Evolutionary conservation across 2,329 filamentous ascomycete species (phyloP), one percentile per base, ranked within the genome.

Genomic region (Leptographium radiaticola): DNA sequence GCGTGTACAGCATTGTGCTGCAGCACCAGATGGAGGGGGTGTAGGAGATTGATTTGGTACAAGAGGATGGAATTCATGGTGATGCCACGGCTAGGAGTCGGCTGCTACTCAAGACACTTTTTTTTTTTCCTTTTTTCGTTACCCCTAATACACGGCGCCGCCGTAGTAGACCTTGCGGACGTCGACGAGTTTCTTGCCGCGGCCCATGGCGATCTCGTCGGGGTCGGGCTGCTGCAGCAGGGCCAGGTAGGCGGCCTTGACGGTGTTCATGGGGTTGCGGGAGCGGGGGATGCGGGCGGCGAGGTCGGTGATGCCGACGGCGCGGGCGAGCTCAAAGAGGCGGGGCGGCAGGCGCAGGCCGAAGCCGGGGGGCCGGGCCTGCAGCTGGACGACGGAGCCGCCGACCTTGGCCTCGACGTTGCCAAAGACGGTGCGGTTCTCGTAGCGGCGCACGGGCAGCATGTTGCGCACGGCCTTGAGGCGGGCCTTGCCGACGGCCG

Each of bases 131-230:
- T n/a, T 52, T 6, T 25, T 31, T 20, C 33, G 6, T 15, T n/a
- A 25, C 13, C 13, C 10, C 61, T 76, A 81, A 65, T 80, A 77
- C 68, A 85, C 77, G 69, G 77, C 77, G 42, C 89, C 89, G 52
- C 87, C 89, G 71, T 96, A 97, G 74, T 98, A 98, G 64, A 97
- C 93, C 75, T 93, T 96, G 62, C 93, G 77, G 59, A 91, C 88
- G 73, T 98, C 93, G 38, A 98, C 89, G 65, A 98, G 68, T 79
- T 98, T 98, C 79, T 87, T 91, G 57, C 93, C 91, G 59, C 90
- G 75, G 52, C 89, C 91, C 50, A 87, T 79, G 54, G 93, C 93
- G 65, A 98, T 84, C 65, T 91, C 83, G 67, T 97, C 88, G 34
- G 93, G 93, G 65, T 95, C 76, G 57, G 81, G 81, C 73, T 98